Base-by-base conservation (phyloP, 169 alveolate genomes). In the Eimeria praecox region DNA sequence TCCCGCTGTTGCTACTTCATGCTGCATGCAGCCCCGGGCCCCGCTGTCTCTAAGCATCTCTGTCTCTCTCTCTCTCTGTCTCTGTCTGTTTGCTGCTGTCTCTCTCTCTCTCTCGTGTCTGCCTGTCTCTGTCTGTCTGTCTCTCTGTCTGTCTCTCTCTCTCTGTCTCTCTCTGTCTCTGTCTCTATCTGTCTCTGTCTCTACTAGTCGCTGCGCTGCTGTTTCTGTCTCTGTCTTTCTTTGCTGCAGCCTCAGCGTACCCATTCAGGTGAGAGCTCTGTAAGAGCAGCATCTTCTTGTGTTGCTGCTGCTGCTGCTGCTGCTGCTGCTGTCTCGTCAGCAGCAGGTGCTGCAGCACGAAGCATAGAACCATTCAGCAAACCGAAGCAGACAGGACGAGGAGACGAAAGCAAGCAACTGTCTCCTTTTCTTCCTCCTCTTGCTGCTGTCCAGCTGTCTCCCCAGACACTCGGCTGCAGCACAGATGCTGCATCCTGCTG, bases 221-320 rank as follows among this genome's bases (percentile, higher is more conserved):
- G 89, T 69, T 44, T n/a, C 46, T 73, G 52, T 42, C 22, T 2
- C 86, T 42, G 62, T 30, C 33, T 20, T 24, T 78, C 66, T 78
- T 10, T 46, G 59, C 42, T 18, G 18, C 24, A 6, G 38, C 44
- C 44, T 52, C 66, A 12, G 71, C 90, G 33, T 42, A 85, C 92
- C 92, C 92, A 85, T 52, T 85, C 92, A 20, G 92, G 56, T 14
- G 92, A 85, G 16, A 85, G 78, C 42, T 59, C 92, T 6, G 62
- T 35, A 8, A 69, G 9, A 0, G 38, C n/a, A 0, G 52, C 56
- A 42, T 85, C 92, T 16, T 56, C 92, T 9, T 16, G 56, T 18
- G 35, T 42, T 27, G 90, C 16, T n/a, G 90, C 90, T 42, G 86
- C 86, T 12, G 86, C 86, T 1, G 86, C 86, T 18, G 85, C 49